Evolutionary conservation across 2,329 filamentous ascomycete species (phyloP), one percentile per base, ranked within the genome.

Genomic region (Talaromyces sp.): DNA sequence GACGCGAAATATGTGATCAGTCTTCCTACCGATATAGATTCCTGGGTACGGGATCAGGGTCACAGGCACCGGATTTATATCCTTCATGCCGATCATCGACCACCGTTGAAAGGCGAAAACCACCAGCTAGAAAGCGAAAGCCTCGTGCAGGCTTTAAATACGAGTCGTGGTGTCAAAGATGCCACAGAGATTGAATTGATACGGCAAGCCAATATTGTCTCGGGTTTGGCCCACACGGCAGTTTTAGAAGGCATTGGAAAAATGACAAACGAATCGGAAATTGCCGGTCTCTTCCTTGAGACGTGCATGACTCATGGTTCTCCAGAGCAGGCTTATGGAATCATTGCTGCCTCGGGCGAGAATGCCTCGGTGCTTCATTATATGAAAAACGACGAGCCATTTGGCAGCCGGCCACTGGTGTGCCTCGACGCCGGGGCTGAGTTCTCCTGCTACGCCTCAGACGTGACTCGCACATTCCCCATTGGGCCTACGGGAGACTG

Each of bases 321-420:
- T 58, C 88, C 87, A 71, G 87, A 95, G 68, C 92, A 96, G 80
- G 88, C 93, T 0, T 98, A 98, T 76, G 85, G 90, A 66, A 88
- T 89, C 63, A 97, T 98, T 69, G 87, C 95, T 19, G 93, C 92
- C 0, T 85, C 85, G 36, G 93, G 93, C 11, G 83, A 86, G 5
- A 88, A 90, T 17, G 93, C 90, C 0, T 91, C 92, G 5, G 95
- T 91, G 1, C 82, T 97, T 36, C 93, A 97, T 77, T 97, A 97
- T 69, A 85, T 92, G 27, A 85, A 88, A 70, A 96, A 96, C 73
- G 82, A 92, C 66, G 82, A 88, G 70, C 82, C 87, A 0, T 78
- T 93, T 39, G 77, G 78, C 0, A 86, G 85, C 51, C 92, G 93
- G 77, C 85, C 91, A 59, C 88, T 96, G 68, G 77, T 97, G 58